Evolutionary conservation across 2,329 filamentous ascomycete species (phyloP), one percentile per base, ranked within the genome.

Genomic region (Chaetomiaceae sp.): DNA sequence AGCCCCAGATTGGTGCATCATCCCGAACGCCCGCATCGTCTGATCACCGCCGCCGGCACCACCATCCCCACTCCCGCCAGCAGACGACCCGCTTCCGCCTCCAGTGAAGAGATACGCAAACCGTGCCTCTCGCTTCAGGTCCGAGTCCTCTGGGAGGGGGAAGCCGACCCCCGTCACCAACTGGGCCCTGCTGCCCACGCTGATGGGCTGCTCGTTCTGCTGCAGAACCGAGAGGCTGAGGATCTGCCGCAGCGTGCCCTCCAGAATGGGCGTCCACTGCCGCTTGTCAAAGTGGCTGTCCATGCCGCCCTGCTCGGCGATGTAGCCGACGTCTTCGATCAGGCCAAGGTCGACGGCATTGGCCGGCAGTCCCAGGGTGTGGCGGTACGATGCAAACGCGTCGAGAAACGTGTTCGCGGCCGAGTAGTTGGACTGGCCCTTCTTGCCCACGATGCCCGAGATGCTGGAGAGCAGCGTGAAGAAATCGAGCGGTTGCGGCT

Each of bases 371-470:
- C 70, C 68, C 1, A 58, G 61, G 1, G 25, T 34, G 2, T 58
- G 58, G 3, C 72, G 66, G 52, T 68, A 71, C 9, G 54, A 53
- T 4, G 66, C 67, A 31, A 74, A 67, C 2, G 66, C 63, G 25
- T 48, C 44, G 13, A 33, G 44, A 19, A 40, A 46, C n/a, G 64
- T 55, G 51, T 73, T 74, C 9, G 61, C 71, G 0, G 71, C 68
- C 1, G 66, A 62, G 48, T 76, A 75, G 48, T 70, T 72, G 23
- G 66, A 60, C 46, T 74, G 71, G 2, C 63, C 64, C n/a, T 62
- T 61, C 37, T 63, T 63, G 5, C 68, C 70, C 3, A 69, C 46
- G 7, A 69, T 55, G 23, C 66, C 65, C 0, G 66, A 67, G 19
- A 66, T 62, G 44, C 65, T 68, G 0, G 66, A 67, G 1, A 67